Base-by-base conservation (phyloP, 345 rosid species). In the Arabis alpina region DNA sequence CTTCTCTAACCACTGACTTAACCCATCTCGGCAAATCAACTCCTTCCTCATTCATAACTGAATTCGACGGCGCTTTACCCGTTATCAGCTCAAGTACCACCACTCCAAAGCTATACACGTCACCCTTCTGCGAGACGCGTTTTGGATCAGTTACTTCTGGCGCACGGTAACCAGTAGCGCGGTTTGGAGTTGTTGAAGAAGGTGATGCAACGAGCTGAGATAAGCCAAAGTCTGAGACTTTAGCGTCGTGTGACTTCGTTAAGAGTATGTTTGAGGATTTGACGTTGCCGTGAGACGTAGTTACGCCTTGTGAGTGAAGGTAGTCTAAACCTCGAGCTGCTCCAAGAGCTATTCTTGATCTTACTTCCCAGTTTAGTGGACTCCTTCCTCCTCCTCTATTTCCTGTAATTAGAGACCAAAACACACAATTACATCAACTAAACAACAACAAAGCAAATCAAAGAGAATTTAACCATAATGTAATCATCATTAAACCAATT, bases 241-340 rank as follows among this genome's bases (percentile, higher is more conserved):
- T 87, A 12, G 92, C 88, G 42, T 84, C 85, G 27, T 82, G 68
- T 2, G 83, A 80, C 47, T 81, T 81, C n/a, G 96, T 65, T 27
- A 93, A 88, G 40, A 91, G 92, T 70, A 91, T 79, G 71, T 91
- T 93, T n/a, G 98, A 89, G 13, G 98, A 87, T 72, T 89, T 93
- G 51, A 93, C 78, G 68, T 89, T 93, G 61, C 96, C 96, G 54
- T 93, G 97, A 71, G 88, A 87, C 48, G 81, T 77, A 3, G 52
- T 44, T 2, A 85, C 70, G 52, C 89, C 93, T 50, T 73, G 80
- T 10, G 98, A 86, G 72, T 93, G 98, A 57, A 90, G 82, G 81
- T 93, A 83, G 2, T 81, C 81, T 49, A 93, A 81, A 1, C 88
- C 97, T 27, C 78, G 87, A 15, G 92, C 88, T 11, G 93, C 89